These are phyloP conservation scores for Moesziomyces aphidis DNA, from an alignment of 1,284 basidiomycete genomes.

Conservation along the genomic window DNA sequence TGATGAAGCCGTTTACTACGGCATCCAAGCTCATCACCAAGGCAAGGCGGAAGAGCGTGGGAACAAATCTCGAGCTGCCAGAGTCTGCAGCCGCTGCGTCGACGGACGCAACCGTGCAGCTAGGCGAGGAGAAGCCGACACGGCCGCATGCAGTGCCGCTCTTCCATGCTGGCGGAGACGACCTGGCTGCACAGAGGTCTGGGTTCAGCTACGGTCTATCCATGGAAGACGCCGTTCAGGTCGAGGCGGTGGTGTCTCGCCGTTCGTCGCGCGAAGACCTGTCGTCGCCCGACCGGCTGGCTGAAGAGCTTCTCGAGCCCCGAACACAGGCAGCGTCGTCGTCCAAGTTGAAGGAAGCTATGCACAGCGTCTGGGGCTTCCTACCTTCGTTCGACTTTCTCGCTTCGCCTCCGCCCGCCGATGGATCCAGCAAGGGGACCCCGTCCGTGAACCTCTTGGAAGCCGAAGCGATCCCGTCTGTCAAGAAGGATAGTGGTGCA, in stretches of 20 bases:
- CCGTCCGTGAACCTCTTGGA: conserved; percentile 24
- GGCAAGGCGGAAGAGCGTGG: conserved; percentile 22
- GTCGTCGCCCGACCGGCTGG: conserved; percentile 5
- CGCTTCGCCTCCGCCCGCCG: not conserved
- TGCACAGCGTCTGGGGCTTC: conserved; percentile 44
- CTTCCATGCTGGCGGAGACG: conserved; percentile 12
- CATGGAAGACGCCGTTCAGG: conserved; percentile 35
- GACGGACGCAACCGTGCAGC: not conserved
- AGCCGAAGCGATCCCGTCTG: conserved; percentile 47
- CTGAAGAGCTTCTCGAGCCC: conserved; percentile 6
- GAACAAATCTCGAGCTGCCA: not conserved
- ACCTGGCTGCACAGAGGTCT: conserved; percentile 28
- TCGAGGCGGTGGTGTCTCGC: conserved; percentile 40
- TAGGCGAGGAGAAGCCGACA: not conserved
- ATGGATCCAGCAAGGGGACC: not conserved
- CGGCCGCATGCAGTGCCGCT: conserved; percentile 23
- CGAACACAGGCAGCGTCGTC: conserved; percentile 6
- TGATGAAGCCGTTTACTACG: conserved; percentile 31
- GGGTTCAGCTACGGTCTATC: conserved; percentile 42
- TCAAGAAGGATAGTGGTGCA: conserved; percentile 41
- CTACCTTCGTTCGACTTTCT: conserved; percentile 32
- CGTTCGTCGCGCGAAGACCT: conserved; percentile 21
- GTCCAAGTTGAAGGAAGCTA: conserved; percentile 20
- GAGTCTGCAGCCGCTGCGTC: not conserved
- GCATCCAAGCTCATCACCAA: conserved; percentile 29